Conservation (phyloP, 2,329 filamentous ascomycete species). For the Trichocomaceae sp. region DNA sequence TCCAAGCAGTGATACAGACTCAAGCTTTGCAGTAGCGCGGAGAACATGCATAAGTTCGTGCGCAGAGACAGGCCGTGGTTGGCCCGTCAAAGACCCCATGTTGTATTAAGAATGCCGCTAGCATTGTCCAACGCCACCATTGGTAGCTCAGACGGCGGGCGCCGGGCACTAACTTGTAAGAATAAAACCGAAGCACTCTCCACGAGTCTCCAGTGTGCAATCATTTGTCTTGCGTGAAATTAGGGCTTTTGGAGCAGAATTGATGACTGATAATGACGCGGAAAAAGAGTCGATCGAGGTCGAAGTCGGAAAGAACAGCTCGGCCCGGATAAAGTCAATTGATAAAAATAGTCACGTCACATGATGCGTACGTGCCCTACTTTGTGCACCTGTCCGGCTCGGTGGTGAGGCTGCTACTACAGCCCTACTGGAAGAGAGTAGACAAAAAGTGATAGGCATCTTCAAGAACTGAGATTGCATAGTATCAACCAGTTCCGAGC, state of each 20-base stretch:
- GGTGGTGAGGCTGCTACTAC: conserved; percentile 26
- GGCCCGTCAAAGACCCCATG: background rate
- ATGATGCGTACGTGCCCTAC: conserved; percentile 18
- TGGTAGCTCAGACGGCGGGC: conserved; percentile 5
- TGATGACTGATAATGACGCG: background rate
- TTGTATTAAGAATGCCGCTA: background rate
- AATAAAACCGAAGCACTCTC: background rate
- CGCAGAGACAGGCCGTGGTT: background rate
- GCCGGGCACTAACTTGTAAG: conserved; percentile 8
- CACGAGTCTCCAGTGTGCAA: too few species aligned
- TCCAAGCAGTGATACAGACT: conserved; percentile 12
- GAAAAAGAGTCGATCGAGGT: background rate
- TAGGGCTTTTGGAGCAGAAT: background rate
- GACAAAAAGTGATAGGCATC: conserved; percentile 20
- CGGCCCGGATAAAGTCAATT: background rate
- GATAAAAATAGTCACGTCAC: background rate
- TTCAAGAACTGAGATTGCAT: conserved; percentile 12
- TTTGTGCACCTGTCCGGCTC: conserved; percentile 50
- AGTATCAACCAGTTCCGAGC: too few species aligned
- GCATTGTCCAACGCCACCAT: background rate
- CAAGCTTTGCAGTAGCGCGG: conserved; percentile 15
- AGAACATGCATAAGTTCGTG: conserved; percentile 6
- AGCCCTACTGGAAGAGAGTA: conserved; percentile 22
- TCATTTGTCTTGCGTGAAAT: background rate
- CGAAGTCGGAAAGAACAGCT: background rate